Conservation (phyloP, 225 moss, liverwort and hornwort genomes). For the Takakia lepidozioides region DNA sequence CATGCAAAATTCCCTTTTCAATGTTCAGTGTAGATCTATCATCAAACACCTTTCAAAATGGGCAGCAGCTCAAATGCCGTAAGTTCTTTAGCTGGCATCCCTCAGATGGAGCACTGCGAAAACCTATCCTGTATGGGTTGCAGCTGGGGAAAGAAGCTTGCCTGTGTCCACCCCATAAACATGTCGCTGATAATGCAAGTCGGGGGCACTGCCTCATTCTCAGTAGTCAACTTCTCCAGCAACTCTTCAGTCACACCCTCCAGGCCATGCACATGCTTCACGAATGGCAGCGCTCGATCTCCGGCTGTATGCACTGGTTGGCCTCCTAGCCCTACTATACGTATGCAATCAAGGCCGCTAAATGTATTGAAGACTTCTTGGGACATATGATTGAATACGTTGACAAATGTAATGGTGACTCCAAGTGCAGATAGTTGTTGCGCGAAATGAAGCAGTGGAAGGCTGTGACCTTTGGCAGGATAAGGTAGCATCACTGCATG, state of each 20-base stretch:
- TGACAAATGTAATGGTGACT: constrained; percentile 18
- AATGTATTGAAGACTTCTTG: constrained; percentile 10
- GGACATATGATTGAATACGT: constrained; percentile 17
- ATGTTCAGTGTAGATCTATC: too few species aligned
- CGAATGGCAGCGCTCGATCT: constrained; percentile 6
- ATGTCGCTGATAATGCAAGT: constrained; percentile 28
- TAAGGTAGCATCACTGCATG: constrained; percentile 22
- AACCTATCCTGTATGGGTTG: too few species aligned
- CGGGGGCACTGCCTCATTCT: background rate
- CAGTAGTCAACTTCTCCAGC: constrained; percentile 5
- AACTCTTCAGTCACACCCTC: constrained; percentile 14
- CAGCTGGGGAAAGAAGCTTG: constrained; percentile 1
- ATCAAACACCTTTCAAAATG: too few species aligned
- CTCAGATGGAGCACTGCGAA: too few species aligned
- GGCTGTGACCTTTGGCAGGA: constrained; percentile 17
- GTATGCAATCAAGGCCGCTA: constrained; percentile 1
- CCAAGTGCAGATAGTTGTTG: constrained; percentile 11
- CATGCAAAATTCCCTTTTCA: too few species aligned
- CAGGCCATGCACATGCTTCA: constrained; percentile 13
- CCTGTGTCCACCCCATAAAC: constrained; percentile 39
- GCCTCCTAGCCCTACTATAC: constrained; percentile 11
- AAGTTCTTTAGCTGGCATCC: too few species aligned
- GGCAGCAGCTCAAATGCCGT: too few species aligned
- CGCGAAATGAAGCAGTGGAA: constrained; percentile 13
- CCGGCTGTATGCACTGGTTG: constrained; percentile 9